These are phyloP conservation scores for Termitomyces sp. DNA, from an alignment of 768 basidiomycete genomes.

Conservation along the genomic window DNA sequence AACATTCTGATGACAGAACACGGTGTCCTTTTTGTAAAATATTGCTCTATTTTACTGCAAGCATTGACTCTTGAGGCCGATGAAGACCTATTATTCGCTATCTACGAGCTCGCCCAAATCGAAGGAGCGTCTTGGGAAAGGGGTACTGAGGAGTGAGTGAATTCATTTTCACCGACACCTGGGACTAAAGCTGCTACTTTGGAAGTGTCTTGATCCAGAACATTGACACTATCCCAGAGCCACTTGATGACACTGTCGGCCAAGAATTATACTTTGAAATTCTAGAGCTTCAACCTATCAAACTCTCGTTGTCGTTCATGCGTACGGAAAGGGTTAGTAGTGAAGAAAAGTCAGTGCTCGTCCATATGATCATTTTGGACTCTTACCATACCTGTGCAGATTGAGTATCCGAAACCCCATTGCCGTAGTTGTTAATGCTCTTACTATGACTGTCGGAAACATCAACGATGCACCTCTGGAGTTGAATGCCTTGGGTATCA, in stretches of 20 bases:
- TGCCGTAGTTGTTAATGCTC: conserved; percentile 88
- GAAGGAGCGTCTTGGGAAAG: conserved; percentile 90
- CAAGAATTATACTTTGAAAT: conserved; percentile 94
- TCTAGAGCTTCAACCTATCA: conserved; percentile 91
- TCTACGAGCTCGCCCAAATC: conserved; percentile 90
- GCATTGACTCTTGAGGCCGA: conserved; percentile 95
- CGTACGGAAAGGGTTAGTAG: conserved; percentile 90
- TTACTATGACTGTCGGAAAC: conserved; percentile 97
- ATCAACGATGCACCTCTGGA: conserved; percentile 94
- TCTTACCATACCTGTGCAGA: conserved; percentile 31
- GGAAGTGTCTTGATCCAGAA: conserved; percentile 70
- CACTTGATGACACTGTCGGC: conserved; percentile 59
- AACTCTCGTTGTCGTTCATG: conserved; percentile 93
- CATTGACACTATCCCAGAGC: conserved; percentile 66
- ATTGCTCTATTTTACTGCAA: conserved; percentile 91
- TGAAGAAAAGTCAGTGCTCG: conserved; percentile 76
- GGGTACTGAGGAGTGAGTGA: conserved; percentile 65
- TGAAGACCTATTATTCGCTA: conserved; percentile 90
- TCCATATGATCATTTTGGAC: conserved; percentile 2
- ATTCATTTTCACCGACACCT: background rate
- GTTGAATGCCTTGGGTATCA: conserved; percentile 90
- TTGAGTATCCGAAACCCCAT: conserved; percentile 84
- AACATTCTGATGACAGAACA: conserved; percentile 56
- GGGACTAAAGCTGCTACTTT: background rate
- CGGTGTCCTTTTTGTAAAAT: conserved; percentile 97